phyloP scores from a whole-genome alignment of 1,139 yeast genomes.

The Debaryomycetaceae sp. region DNA sequence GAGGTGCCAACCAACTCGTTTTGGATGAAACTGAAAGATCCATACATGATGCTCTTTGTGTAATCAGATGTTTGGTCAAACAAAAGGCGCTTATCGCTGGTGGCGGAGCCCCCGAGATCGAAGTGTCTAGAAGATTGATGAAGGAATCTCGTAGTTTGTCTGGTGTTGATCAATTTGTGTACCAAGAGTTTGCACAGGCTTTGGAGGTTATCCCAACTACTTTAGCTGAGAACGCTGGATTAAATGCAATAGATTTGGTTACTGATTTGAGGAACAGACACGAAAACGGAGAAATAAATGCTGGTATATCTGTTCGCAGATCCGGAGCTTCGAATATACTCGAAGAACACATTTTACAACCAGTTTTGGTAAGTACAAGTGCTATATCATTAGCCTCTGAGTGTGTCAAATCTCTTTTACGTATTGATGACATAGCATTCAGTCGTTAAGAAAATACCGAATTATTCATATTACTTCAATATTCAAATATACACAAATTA shows the following conservation, averaged over 20 bases:
- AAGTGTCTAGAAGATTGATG: slow-evolving; percentile 76
- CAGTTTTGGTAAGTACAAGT: slow-evolving; percentile 89
- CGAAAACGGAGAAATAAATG: slow-evolving; percentile 84
- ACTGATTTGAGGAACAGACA: slow-evolving; percentile 93
- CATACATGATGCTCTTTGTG: slow-evolving; percentile 95
- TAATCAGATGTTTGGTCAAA: slow-evolving; percentile 89
- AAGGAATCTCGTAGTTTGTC: slow-evolving; percentile 74
- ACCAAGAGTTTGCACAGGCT: slow-evolving; percentile 94
- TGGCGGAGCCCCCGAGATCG: slow-evolving; percentile 98
- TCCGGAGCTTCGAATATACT: slow-evolving; percentile 89
- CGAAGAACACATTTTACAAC: slow-evolving; percentile 94
- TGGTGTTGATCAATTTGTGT: slow-evolving; percentile 93
- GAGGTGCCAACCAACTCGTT: slow-evolving; percentile 91
- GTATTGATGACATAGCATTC: slow-evolving; percentile 91
- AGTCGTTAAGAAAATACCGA: slow-evolving; percentile 24
- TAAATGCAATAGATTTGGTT: slow-evolving; percentile 90
- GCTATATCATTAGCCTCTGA: slow-evolving; percentile 94
- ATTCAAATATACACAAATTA: neutral
- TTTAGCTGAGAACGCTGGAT: slow-evolving; percentile 95
- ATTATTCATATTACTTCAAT: neutral
- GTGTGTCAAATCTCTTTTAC: slow-evolving; percentile 89
- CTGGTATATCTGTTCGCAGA: slow-evolving; percentile 95
- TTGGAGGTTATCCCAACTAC: slow-evolving; percentile 96
- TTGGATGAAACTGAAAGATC: slow-evolving; percentile 97
- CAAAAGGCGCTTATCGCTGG: slow-evolving; percentile 96